Conservation (phyloP, 2,329 filamentous ascomycete species). For the Aspergillus candidus region DNA sequence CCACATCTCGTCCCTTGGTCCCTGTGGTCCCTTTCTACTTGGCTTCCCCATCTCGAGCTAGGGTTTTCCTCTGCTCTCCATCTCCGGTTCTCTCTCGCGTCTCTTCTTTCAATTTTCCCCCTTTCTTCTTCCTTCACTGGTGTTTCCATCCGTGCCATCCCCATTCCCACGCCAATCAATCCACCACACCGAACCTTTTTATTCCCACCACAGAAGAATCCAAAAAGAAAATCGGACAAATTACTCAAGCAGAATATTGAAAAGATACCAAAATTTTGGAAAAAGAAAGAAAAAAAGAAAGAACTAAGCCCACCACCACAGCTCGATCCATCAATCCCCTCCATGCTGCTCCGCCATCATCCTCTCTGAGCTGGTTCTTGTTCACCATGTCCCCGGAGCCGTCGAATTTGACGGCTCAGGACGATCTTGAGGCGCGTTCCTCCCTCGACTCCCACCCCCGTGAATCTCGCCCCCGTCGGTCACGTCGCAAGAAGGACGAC, state of each 20-base stretch:
- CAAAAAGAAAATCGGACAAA: too few relatives aligned
- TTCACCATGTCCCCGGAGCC: constrained; percentile 30
- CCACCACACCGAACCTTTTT: not conserved
- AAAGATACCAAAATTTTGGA: too few relatives aligned
- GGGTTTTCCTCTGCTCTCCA: constrained; percentile 7
- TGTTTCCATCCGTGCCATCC: constrained; percentile 4
- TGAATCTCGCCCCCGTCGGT: constrained; percentile 29
- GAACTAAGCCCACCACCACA: too few relatives aligned
- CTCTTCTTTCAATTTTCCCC: constrained; percentile 10
- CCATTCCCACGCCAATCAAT: constrained; percentile 3
- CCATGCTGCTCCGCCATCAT: constrained; percentile 9
- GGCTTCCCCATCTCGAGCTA: constrained; percentile 6
- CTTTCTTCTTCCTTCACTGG: constrained; percentile 1
- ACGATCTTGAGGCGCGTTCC: constrained; percentile 21
- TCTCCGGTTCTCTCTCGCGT: constrained; percentile 4
- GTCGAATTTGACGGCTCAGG: constrained; percentile 21
- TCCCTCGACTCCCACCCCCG: constrained; percentile 18
- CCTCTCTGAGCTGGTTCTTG: constrained; percentile 3
- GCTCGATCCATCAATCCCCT: too few relatives aligned
- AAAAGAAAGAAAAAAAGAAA: too few relatives aligned
- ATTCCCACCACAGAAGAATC: too few relatives aligned
- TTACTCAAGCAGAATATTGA: too few relatives aligned
- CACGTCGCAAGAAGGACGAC: constrained; percentile 40
- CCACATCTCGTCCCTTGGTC: constrained; percentile 3
- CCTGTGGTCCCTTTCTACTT: constrained; percentile 11